These are phyloP conservation scores for Auriscalpium orientale DNA, from an alignment of 768 basidiomycete genomes.

Conservation along the genomic window DNA sequence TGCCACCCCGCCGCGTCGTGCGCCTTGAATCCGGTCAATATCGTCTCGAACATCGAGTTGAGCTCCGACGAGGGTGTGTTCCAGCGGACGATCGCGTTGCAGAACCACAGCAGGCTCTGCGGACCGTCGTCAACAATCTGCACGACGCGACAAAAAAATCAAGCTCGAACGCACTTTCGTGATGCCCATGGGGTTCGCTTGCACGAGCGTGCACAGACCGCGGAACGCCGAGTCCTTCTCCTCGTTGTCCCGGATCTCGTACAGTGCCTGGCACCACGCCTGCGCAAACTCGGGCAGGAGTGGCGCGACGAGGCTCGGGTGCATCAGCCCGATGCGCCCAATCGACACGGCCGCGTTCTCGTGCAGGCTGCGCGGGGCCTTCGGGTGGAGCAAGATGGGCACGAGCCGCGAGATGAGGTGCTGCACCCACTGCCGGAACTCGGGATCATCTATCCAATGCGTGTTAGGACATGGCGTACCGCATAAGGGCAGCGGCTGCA, in stretches of 20 bases:
- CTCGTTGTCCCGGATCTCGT: conserved; percentile 98
- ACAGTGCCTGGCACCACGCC: conserved; percentile 94
- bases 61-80: conserved; percentile 85
- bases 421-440: conserved; percentile 89
- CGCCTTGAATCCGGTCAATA: conserved; percentile 84
- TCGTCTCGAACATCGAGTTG: conserved; percentile 88
- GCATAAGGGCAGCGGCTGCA: background rate
- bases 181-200: conserved; percentile 89
- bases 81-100: conserved; percentile 96
- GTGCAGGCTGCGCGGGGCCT: conserved; percentile 87
- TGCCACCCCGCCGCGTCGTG: conserved; percentile 84
- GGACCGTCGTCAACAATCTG: background rate
- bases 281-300: conserved; percentile 86
- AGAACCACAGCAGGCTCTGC: conserved; percentile 94
- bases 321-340: conserved; percentile 91
- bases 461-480: background rate
- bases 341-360: conserved; percentile 99
- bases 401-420: conserved; percentile 83
- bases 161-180: conserved; percentile 56
- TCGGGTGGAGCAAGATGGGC: conserved; percentile 86
- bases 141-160: background rate
- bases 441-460: conserved; percentile 51
- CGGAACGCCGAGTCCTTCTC: conserved; percentile 99
- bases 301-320: conserved; percentile 82
- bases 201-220: conserved; percentile 92